These are phyloP conservation scores for Artemisia tridentata DNA, from an alignment of 129 eudicot genomes.

Conservation along the genomic window DNA sequence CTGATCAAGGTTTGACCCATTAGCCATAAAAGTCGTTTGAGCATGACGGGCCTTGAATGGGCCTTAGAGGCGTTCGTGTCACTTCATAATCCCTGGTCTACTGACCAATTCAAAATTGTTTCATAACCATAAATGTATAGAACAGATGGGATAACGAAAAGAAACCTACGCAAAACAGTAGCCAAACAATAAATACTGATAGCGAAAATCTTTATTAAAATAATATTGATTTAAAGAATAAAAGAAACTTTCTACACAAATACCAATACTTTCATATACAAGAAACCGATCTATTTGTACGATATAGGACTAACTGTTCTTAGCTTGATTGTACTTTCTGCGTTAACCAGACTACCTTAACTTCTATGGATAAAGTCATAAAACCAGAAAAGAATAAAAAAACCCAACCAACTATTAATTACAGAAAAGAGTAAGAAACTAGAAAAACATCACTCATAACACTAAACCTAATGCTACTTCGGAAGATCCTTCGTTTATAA, in stretches of 20 bases:
- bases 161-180: constrained; percentile 13
- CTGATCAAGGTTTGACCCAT: too few relatives aligned
- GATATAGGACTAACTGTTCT: constrained; percentile 28
- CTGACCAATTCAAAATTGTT: not conserved
- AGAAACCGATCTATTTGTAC: constrained; percentile 40
- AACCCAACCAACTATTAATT: constrained; percentile 23
- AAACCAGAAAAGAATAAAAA: not conserved
- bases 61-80: too few relatives aligned
- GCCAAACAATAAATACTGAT: not conserved
- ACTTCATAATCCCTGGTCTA: not conserved
- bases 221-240: constrained; percentile 26
- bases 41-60: too few relatives aligned
- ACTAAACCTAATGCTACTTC: constrained; percentile 24
- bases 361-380: constrained; percentile 18
- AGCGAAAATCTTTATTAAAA: constrained; percentile 15
- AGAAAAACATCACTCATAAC: constrained; percentile 25
- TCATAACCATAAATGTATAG: not conserved
- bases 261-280: constrained; percentile 31
- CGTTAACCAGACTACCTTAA: constrained; percentile 30
- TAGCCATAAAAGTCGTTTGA: too few relatives aligned
- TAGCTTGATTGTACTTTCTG: constrained; percentile 17
- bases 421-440: constrained; percentile 21
- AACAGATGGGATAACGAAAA: not conserved
- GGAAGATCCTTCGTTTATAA: constrained; percentile 5
- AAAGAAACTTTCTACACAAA: constrained; percentile 33